A percentile compares a stretch with the other conserved stretches of the same genome.
Conservation (phyloP, 169 alveolate species). For the Cystoisospora suis region DNA sequence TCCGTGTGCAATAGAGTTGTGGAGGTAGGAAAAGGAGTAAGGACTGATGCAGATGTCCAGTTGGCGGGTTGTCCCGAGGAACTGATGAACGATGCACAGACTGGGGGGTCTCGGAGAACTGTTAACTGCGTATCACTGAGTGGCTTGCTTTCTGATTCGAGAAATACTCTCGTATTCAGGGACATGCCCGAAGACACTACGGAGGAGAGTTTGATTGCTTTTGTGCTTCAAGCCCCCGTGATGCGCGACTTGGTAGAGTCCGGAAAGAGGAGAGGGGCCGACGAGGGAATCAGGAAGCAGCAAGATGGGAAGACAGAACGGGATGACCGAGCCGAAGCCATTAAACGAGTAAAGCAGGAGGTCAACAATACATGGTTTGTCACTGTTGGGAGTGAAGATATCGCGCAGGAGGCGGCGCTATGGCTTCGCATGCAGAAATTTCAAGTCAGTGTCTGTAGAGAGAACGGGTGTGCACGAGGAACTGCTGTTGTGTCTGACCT, state of each 20-base stretch:
- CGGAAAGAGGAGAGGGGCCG: neutral
- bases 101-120: neutral
- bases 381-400: neutral
- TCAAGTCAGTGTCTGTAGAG: neutral
- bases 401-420: constrained; percentile 34
- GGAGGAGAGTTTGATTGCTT: neutral
- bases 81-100: neutral
- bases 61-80: constrained; percentile 1
- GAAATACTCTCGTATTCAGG: constrained; percentile 36
- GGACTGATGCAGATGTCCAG: neutral
- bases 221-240: neutral
- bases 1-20: neutral
- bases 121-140: neutral
- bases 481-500: too few relatives aligned
- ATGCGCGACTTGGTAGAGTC: neutral
- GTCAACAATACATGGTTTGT: constrained; percentile 50
- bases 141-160: neutral
- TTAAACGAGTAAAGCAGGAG: neutral
- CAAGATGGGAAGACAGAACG: neutral
- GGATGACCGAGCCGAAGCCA: neutral
- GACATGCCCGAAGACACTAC: constrained; percentile 8
- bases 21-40: neutral
- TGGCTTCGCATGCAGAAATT: constrained; percentile 49
- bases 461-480: too few relatives aligned
- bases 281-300: neutral